phyloP scores from a whole-genome alignment of 768 basidiomycete species.

The Rhodosporidiobolus sp. region DNA sequence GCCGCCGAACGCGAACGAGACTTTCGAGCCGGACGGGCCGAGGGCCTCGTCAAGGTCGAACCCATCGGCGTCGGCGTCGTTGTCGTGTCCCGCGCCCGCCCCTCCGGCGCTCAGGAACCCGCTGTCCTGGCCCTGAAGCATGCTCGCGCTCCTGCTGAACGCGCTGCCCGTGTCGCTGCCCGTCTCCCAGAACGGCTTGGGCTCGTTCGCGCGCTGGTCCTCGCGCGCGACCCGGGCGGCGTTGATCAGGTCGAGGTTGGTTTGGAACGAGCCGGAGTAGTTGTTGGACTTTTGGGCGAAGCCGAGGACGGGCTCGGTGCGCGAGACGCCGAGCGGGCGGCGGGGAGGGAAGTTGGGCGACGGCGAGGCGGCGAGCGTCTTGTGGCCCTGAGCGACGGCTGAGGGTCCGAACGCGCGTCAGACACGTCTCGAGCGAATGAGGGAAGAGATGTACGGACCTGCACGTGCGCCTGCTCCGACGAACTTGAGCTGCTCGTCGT shows the following conservation, averaged over 20 bases:
- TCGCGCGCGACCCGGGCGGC: neutral
- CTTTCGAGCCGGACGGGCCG: neutral
- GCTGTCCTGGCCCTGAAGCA: conserved; percentile 2
- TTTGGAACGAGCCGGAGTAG: conserved; percentile 9
- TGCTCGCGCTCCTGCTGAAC: neutral
- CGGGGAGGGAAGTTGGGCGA: neutral
- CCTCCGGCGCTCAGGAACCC: neutral
- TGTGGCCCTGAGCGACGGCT: conserved; percentile 10
- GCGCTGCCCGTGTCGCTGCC: neutral
- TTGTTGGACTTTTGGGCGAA: conserved; percentile 4
- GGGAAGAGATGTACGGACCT: conserved; percentile 1
- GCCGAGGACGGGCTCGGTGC: conserved; percentile 11
- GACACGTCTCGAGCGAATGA: too few species aligned
- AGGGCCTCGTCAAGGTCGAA: conserved; percentile 35
- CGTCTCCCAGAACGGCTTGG: conserved; percentile 19
- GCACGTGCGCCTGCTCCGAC: neutral
- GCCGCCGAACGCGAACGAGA: neutral
- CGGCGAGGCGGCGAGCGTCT: neutral
- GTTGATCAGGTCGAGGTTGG: neutral
- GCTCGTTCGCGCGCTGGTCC: conserved; percentile 10
- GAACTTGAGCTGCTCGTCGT: neutral
- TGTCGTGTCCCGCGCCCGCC: neutral
- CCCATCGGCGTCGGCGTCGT: conserved; percentile 27
- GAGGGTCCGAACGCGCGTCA: neutral
- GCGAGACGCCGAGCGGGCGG: conserved; percentile 20